These are phyloP conservation scores for Lindgomyces ingoldianus DNA, from an alignment of 495 filamentous ascomycete genomes.

Conservation along the genomic window DNA sequence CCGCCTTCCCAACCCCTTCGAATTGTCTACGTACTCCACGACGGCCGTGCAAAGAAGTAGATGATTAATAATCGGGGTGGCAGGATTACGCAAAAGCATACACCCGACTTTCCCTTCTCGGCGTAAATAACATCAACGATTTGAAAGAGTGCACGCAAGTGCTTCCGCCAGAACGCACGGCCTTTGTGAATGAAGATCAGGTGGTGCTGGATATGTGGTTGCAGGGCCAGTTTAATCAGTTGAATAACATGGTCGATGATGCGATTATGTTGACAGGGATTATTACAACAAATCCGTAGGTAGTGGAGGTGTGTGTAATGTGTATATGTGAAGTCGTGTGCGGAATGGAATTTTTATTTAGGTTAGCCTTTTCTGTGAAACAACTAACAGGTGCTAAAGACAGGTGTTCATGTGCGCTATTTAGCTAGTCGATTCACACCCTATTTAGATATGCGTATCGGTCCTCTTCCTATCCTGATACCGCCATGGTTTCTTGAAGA, in stretches of 20 bases:
- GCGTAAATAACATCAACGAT: conserved; percentile 51
- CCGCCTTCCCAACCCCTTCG: no score
- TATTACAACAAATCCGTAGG: not conserved
- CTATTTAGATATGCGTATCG: no score
- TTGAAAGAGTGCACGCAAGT: conserved; percentile 49
- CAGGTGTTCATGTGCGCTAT: no score
- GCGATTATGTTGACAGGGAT: conserved; percentile 32
- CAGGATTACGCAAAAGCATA: conserved; percentile 49
- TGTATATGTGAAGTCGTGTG: not conserved
- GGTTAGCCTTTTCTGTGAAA: no score
- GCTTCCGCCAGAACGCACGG: conserved; percentile 38
- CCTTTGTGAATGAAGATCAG: conserved; percentile 28
- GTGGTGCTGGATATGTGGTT: conserved; percentile 33
- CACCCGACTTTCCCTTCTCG: conserved; percentile 47
- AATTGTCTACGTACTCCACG: no score
- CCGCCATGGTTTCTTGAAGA: no score
- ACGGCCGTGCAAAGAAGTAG: no score
- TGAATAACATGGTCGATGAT: conserved; percentile 36
- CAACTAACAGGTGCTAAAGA: no score
- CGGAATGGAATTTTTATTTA: no score
- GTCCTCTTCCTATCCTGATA: no score
- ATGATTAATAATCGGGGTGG: not conserved
- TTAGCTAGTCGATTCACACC: no score
- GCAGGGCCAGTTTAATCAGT: conserved; percentile 34
- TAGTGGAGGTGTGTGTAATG: not conserved